Base-by-base conservation (phyloP, 2,329 filamentous ascomycete genomes). In the Pleoardoris graminearum region DNA sequence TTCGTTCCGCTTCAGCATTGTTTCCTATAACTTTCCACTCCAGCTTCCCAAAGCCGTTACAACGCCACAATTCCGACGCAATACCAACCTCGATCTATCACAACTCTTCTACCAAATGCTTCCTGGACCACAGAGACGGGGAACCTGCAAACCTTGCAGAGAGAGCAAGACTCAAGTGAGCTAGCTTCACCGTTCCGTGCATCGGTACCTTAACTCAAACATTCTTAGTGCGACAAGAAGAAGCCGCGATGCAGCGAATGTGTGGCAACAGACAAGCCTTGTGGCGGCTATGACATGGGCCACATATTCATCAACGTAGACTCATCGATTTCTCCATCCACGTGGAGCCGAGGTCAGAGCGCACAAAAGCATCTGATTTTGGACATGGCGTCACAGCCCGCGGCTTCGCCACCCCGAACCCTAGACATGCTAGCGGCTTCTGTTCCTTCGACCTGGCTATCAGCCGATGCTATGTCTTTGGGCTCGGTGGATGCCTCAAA, bases 261-360 rank as follows among this genome's bases (percentile, higher is more conserved):
- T 37, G 39, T 62, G 8, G 37, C 51, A 7, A 48, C 45, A 5
- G 50, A 58, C 50, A 62, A 57, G 42, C 25, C 43, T 11, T 65
- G 62, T 35, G 59, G 60, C 22, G 62, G 62, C 19, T 65, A 62
- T 39, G 58, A 60, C 33, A 48, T 60, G 37, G 55, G 55, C 11
- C 49, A 54, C 21, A 56, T 63, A 23, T 65, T 65, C 53, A 63
- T 63, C 48, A 65, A 65, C 30, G 48, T 62, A 1, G 57, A 54
- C 21, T 58, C 62, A n/a, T 41, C 51, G 8, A 50, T 45, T 10
- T 57, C 62, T 16, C 57, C 60, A 6, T 54, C 60, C n/a, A 37
- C 55, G 8, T 65, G 60, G 58, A 64, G 53, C 36, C 52, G 60
- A 23, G 53, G 56, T 10, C 54, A 58, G 25, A 57, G 61, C 43